Evolutionary conservation across 345 rosid genomes (phyloP).

Genomic region (Aethionema arabicum): DNA sequence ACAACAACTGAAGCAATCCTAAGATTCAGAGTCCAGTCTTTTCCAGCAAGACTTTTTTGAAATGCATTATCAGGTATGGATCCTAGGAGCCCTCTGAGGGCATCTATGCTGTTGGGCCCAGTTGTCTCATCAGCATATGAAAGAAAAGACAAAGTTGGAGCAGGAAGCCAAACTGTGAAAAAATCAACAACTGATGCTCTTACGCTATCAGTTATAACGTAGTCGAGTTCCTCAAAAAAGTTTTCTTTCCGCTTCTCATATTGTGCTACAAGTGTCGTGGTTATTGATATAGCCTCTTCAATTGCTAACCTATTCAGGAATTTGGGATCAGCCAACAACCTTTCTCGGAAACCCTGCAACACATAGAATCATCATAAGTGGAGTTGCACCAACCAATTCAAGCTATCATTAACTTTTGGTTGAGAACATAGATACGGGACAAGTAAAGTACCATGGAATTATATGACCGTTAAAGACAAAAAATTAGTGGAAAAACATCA

Average conservation of each 20-base stretch:
- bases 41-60: slow-evolving; percentile 82
- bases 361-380: slow-evolving; percentile 25
- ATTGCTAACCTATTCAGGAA: slow-evolving; percentile 87
- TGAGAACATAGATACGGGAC: slow-evolving; percentile 7
- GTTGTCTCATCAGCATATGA: slow-evolving; percentile 57
- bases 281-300: slow-evolving; percentile 85
- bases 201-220: slow-evolving; percentile 82
- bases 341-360: slow-evolving; percentile 91
- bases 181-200: slow-evolving; percentile 84
- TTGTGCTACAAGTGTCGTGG: slow-evolving; percentile 90
- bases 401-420: slow-evolving; percentile 6
- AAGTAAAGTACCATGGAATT: not conserved
- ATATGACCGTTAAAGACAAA: not conserved
- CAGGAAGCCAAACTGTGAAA: slow-evolving; percentile 94
- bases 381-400: not conserved
- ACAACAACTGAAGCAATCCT: slow-evolving; percentile 77
- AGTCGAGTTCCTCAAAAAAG: slow-evolving; percentile 88
- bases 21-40: slow-evolving; percentile 72
- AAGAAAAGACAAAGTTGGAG: slow-evolving; percentile 85
- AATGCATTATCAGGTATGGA: slow-evolving; percentile 95
- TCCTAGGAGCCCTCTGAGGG: slow-evolving; percentile 69
- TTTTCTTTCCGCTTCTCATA: slow-evolving; percentile 84
- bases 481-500: not conserved
- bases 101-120: slow-evolving; percentile 54
- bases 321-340: slow-evolving; percentile 88